Conservation (phyloP, 2,329 filamentous ascomycete species). For the Pestalotiopsis sp. region DNA sequence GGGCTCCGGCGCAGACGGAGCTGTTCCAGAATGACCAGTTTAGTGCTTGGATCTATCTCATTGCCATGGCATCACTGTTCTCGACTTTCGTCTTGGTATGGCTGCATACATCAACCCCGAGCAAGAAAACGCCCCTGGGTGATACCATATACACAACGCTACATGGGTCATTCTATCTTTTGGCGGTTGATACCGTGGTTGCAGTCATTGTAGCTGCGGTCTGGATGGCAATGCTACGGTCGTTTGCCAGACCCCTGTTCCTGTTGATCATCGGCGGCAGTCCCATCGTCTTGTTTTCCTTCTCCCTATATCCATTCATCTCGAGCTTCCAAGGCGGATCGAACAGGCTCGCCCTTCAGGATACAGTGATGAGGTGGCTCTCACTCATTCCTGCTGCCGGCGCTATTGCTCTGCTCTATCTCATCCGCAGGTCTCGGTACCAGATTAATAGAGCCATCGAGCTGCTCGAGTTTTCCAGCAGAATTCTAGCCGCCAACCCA, state of each 20-base stretch:
- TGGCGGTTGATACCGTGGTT: constrained; percentile 90
- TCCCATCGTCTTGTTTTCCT: constrained; percentile 83
- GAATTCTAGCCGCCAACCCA: constrained; percentile 82
- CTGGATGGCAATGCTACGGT: constrained; percentile 87
- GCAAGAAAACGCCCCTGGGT: constrained; percentile 71
- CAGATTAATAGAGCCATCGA: constrained; percentile 81
- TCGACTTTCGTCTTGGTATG: constrained; percentile 89
- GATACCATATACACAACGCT: constrained; percentile 95
- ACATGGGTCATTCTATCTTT: constrained; percentile 82
- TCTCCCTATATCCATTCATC: constrained; percentile 88
- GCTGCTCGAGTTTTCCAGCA: constrained; percentile 90
- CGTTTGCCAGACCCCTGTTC: constrained; percentile 85
- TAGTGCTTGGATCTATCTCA: constrained; percentile 88
- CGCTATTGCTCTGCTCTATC: constrained; percentile 79
- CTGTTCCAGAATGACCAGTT: constrained; percentile 85
- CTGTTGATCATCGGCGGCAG: constrained; percentile 81
- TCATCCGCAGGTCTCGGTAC: constrained; percentile 78
- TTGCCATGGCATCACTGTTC: constrained; percentile 80
- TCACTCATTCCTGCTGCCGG: constrained; percentile 76
- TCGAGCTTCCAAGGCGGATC: constrained; percentile 86
- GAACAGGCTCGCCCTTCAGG: constrained; percentile 68
- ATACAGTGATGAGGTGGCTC: constrained; percentile 85
- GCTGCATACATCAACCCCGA: constrained; percentile 79
- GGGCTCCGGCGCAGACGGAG: constrained; percentile 64
- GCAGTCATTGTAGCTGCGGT: constrained; percentile 84